A percentile compares a stretch with the other conserved stretches of the same genome.
Evolutionary conservation across 2,329 filamentous ascomycete species (phyloP).

Genomic region (Dendryphion nanum): DNA sequence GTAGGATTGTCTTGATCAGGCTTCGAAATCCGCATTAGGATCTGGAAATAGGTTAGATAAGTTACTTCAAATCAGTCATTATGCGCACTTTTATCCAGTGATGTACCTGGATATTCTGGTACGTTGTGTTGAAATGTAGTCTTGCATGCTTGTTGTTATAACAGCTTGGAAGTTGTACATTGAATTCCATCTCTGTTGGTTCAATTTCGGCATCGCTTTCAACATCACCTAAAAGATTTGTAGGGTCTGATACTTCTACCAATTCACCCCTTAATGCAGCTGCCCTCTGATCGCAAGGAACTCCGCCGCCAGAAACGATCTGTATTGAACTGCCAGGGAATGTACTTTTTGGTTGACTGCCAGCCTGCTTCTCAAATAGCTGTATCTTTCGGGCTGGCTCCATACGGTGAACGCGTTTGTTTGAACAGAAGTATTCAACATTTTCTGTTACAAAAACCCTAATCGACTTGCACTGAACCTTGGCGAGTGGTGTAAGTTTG

Average conservation of each 20-base stretch:
- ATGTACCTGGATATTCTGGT: conserved; percentile 89
- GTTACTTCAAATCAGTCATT: neutral
- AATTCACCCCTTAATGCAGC: conserved; percentile 57
- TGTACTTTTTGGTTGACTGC: conserved; percentile 68
- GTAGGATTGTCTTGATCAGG: conserved; percentile 73
- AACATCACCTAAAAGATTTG: conserved; percentile 79
- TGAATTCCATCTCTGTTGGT: conserved; percentile 92
- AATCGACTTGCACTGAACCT: conserved; percentile 89
- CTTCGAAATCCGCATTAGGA: conserved; percentile 88
- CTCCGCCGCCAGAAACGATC: conserved; percentile 76
- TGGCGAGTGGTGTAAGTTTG: conserved; percentile 87
- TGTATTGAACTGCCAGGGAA: conserved; percentile 75
- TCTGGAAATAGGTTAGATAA: conserved; percentile 54
- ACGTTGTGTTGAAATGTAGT: conserved; percentile 87
- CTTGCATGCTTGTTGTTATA: conserved; percentile 65
- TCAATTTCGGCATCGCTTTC: conserved; percentile 75
- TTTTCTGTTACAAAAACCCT: conserved; percentile 91
- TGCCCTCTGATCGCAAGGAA: conserved; percentile 61
- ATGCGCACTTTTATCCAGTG: conserved; percentile 90
- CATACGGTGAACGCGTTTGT: conserved; percentile 79
- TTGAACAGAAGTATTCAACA: conserved; percentile 85
- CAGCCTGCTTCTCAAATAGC: conserved; percentile 83
- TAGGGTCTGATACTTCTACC: conserved; percentile 52
- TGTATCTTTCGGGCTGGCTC: conserved; percentile 82
- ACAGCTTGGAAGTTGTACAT: conserved; percentile 86